Evolutionary conservation across 176 grass and related monocot species (phyloP).

Genomic region (Avena sativa): DNA sequence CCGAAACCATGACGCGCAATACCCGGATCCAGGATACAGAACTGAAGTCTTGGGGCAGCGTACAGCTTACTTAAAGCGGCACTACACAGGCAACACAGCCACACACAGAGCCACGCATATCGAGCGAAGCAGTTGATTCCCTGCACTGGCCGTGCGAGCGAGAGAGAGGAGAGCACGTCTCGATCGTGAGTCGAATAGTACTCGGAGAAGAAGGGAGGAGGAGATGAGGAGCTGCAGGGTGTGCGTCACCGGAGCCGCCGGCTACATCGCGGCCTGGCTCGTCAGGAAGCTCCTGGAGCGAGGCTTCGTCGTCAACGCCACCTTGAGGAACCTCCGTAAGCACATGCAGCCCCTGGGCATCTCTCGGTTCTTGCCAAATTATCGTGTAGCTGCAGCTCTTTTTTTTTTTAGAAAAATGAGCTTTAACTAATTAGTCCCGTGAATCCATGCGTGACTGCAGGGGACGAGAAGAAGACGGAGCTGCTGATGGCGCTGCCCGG

Average conservation of each 20-base stretch:
- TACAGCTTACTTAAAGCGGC: too few species aligned
- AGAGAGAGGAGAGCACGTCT: too few species aligned
- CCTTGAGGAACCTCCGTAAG: slow-evolving; percentile 31
- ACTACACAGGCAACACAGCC: too few species aligned
- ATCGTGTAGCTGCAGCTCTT: too few species aligned
- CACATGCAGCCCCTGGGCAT: too few species aligned
- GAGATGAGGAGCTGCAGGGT: not conserved
- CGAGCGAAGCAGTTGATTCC: too few species aligned
- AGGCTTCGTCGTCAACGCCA: slow-evolving; percentile 53
- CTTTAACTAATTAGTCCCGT: not conserved
- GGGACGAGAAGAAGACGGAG: slow-evolving; percentile 53
- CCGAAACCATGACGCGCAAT: too few species aligned
- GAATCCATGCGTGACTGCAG: slow-evolving; percentile 7
- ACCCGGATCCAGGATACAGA: too few species aligned
- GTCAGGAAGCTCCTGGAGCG: slow-evolving; percentile 49
- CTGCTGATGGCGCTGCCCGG: slow-evolving; percentile 49
- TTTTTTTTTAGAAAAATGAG: too few species aligned
- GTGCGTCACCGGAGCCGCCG: slow-evolving; percentile 51
- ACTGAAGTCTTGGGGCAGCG: too few species aligned
- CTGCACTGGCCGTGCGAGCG: too few species aligned
- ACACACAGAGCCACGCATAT: too few species aligned
- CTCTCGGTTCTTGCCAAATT: not conserved
- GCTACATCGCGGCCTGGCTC: slow-evolving; percentile 47
- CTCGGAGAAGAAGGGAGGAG: not conserved
- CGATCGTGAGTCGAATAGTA: not conserved